Conservation (phyloP, 2,329 filamentous ascomycete genomes). For the Nakataea oryzae region DNA sequence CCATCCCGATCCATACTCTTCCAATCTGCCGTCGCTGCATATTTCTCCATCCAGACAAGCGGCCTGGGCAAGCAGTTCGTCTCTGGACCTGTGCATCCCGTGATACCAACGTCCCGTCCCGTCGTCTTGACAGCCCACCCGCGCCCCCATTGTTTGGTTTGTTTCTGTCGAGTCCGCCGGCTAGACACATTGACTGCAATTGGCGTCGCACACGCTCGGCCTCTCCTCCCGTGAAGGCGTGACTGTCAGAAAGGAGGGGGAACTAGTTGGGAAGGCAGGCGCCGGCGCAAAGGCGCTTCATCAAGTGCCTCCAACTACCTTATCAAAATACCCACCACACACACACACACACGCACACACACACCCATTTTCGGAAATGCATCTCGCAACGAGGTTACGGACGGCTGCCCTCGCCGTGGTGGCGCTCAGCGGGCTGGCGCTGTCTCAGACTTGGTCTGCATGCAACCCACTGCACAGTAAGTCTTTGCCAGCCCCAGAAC, state of each 20-base stretch:
- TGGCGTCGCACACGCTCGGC: background rate
- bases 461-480: slow-evolving; percentile 20
- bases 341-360: background rate
- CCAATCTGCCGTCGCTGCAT: background rate
- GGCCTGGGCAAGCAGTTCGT: too few relatives aligned
- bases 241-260: background rate
- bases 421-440: slow-evolving; percentile 10
- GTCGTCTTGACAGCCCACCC: too few relatives aligned
- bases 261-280: background rate
- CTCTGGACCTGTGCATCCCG: too few relatives aligned
- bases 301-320: too few relatives aligned
- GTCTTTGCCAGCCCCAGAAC: slow-evolving; percentile 1
- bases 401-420: slow-evolving; percentile 8
- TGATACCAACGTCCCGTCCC: background rate
- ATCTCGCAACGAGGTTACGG: slow-evolving; percentile 11
- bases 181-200: background rate
- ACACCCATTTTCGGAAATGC: slow-evolving; percentile 11
- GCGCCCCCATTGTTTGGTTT: too few relatives aligned
- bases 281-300: background rate
- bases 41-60: too few relatives aligned
- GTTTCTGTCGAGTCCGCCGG: background rate
- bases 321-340: too few relatives aligned
- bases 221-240: background rate
- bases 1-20: background rate
- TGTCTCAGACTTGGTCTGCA: slow-evolving; percentile 20